Evolutionary conservation across 805 yeast species (phyloP).

Genomic region (Lipomyces kockii): DNA sequence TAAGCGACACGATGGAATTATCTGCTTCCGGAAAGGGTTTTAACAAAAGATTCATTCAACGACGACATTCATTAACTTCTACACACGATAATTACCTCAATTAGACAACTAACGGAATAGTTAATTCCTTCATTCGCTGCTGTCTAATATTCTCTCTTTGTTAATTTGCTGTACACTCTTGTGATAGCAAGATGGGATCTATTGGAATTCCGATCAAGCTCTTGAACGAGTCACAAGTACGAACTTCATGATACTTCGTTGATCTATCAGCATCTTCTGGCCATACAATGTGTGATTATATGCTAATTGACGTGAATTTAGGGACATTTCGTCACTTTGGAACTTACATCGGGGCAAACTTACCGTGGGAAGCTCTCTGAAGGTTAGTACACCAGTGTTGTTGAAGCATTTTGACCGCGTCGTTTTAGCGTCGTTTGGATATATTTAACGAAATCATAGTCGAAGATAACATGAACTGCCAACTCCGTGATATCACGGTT

Average conservation of each 20-base stretch:
- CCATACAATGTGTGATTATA: neutral
- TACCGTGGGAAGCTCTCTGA: slow-evolving; percentile 87
- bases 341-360: slow-evolving; percentile 80
- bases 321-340: slow-evolving; percentile 85
- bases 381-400: slow-evolving; percentile 45
- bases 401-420: neutral
- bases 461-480: slow-evolving; percentile 95
- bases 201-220: slow-evolving; percentile 84
- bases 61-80: too few species aligned
- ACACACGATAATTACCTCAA: neutral
- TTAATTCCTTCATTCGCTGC: neutral
- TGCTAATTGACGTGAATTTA: slow-evolving; percentile 42
- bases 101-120: neutral
- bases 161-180: neutral
- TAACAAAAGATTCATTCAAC: neutral
- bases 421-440: neutral
- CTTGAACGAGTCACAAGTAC: slow-evolving; percentile 75
- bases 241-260: slow-evolving; percentile 30
- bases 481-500: slow-evolving; percentile 76
- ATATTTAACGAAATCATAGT: slow-evolving; percentile 35
- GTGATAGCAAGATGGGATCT: slow-evolving; percentile 53
- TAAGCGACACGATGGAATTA: too few species aligned
- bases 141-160: neutral
- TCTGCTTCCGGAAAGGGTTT: neutral
- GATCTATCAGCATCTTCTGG: neutral